Evolutionary conservation across 371 early-diverging fungal species (phyloP), one percentile per base, ranked within the genome.

Genomic region (Polyrhizophydium stewartii): DNA sequence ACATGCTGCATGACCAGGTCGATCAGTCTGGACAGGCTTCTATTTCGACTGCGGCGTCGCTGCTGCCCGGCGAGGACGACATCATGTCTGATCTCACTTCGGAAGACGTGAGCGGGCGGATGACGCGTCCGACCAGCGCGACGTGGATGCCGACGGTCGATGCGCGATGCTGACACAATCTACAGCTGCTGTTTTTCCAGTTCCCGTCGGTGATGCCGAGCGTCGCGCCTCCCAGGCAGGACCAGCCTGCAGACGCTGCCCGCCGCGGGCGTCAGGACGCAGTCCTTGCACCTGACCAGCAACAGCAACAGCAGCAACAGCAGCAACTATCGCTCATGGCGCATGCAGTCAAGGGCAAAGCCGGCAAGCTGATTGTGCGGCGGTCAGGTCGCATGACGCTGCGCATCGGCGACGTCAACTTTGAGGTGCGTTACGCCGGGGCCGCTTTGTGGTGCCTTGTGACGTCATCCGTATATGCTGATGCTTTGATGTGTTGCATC

Each of bases 311-410:
- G n/a, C n/a, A n/a, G n/a, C n/a, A n/a, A n/a, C n/a, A n/a, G n/a
- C n/a, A n/a, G n/a, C 43, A 43, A 43, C n/a, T n/a, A 47, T 16
- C 22, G 49, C 49, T 16, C 28, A 3, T 35, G 35, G 35, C 22
- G 28, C 49, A 43, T 43, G 17, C 22, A 51, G 12, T 51, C 9
- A 83, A 85, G 56, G 90, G 90, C 25, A 78, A 81, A 50, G 75
- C 87, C 40, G 90, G 90, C 22, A 82, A 82, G 50, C 59, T 90
- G 65, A 69, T 86, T 7, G 74, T 90, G 16, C 85, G 85, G 61
- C 83, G 83, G 69, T 87, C 87, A 32, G 90, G 90, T 22, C 86
- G 85, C 58, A 84, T 87, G 64, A 83, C 85, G 74, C 69, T 90
- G 70, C 72, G 76, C 63, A 65, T 90, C 30, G 90, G 89, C 55